These are phyloP conservation scores for Coniosporium tulheliwenetii DNA, from an alignment of 2,329 filamentous ascomycete genomes.

Conservation along the genomic window DNA sequence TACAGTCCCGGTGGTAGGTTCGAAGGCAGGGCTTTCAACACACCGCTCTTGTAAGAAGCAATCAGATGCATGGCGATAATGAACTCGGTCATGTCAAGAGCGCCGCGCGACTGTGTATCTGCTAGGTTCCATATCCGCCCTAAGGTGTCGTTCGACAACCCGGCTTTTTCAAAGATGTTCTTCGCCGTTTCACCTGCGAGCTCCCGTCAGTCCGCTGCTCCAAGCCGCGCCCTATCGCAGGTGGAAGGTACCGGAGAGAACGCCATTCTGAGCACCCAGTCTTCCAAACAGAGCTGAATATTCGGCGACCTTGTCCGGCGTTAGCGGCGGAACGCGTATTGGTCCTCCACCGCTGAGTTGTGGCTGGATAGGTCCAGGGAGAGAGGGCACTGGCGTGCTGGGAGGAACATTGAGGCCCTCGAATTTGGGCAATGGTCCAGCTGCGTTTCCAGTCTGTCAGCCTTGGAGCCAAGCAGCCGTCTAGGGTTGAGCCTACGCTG, in stretches of 20 bases:
- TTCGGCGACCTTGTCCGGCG: constrained; percentile 75
- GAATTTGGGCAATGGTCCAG: constrained; percentile 82
- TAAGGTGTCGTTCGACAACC: constrained; percentile 74
- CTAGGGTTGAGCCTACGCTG: constrained; percentile 37
- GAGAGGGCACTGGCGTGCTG: constrained; percentile 24
- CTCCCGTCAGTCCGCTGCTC: neutral
- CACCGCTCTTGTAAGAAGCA: constrained; percentile 75
- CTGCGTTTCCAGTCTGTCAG: constrained; percentile 14
- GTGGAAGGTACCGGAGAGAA: constrained; percentile 45
- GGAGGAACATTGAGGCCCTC: constrained; percentile 50
- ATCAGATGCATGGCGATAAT: constrained; percentile 97
- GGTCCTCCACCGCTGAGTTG: constrained; percentile 37
- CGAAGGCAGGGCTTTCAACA: constrained; percentile 62
- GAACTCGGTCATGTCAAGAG: constrained; percentile 78
- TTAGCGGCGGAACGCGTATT: constrained; percentile 76
- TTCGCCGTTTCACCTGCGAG: constrained; percentile 64
- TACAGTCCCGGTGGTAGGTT: constrained; percentile 74
- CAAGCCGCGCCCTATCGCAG: neutral
- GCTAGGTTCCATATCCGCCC: constrained; percentile 94
- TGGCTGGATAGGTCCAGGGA: constrained; percentile 25
- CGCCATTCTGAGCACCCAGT: constrained; percentile 60
- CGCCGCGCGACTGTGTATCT: constrained; percentile 83
- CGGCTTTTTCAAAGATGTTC: constrained; percentile 87
- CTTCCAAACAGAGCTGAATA: constrained; percentile 85
- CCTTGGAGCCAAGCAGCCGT: too few species aligned